phyloP scores from a whole-genome alignment of 2,329 filamentous ascomycete species.

The Penicillium sp. region DNA sequence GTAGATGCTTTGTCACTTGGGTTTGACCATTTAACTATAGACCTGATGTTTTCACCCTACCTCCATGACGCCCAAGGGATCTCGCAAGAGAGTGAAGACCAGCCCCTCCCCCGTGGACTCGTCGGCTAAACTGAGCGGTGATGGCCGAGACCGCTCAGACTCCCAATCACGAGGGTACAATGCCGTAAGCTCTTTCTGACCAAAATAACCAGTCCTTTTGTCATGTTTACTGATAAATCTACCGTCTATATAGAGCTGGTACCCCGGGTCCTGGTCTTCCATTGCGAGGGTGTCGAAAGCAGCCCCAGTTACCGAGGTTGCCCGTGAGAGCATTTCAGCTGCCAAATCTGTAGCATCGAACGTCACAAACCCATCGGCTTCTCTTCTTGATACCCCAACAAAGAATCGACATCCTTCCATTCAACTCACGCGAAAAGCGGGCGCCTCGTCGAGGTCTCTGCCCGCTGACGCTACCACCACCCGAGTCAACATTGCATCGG shows the following conservation, averaged over 20 bases:
- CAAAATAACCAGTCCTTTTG: neutral
- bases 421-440: conserved; percentile 42
- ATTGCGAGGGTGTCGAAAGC: conserved; percentile 42
- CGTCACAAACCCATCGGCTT: conserved; percentile 30
- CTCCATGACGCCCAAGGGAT: conserved; percentile 40
- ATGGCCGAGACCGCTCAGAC: conserved; percentile 23
- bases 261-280: conserved; percentile 45
- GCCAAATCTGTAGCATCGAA: conserved; percentile 38
- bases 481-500: conserved; percentile 44
- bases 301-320: conserved; percentile 48
- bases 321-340: conserved; percentile 48
- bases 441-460: conserved; percentile 42
- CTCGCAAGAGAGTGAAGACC: conserved; percentile 44
- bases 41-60: conserved; percentile 34
- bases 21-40: conserved; percentile 2
- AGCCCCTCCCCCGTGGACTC: conserved; percentile 34
- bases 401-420: conserved; percentile 35
- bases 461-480: conserved; percentile 46
- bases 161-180: conserved; percentile 25
- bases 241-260: conserved; percentile 36
- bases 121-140: conserved; percentile 22
- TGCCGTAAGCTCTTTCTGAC: conserved; percentile 26
- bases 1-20: conserved; percentile 10
- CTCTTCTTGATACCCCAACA: conserved; percentile 24
- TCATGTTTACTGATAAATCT: conserved; percentile 9